Conservation (phyloP, 257 asterid genomes). For the Nicotiana attenuata region DNA sequence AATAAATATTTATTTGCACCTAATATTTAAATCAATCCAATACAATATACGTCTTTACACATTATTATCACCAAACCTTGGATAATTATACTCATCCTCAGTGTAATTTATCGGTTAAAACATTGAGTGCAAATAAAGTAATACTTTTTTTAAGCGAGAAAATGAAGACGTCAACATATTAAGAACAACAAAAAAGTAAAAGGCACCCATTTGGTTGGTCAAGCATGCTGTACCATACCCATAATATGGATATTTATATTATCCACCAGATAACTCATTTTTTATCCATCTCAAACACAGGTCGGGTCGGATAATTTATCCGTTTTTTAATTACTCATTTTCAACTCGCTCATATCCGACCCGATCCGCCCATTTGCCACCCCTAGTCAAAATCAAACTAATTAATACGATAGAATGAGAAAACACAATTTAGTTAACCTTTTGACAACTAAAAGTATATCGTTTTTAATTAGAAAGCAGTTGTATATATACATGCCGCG, state of each 20-base stretch:
- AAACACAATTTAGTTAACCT: neutral
- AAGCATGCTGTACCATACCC: neutral
- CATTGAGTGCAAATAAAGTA: neutral
- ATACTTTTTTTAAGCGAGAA: neutral
- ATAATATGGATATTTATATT: no score
- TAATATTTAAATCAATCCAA: neutral
- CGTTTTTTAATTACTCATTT: no score
- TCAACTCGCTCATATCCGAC: no score
- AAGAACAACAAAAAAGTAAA: neutral
- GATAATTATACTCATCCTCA: neutral
- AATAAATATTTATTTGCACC: neutral
- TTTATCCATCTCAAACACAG: no score
- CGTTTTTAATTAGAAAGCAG: neutral
- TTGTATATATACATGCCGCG: neutral
- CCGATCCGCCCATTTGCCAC: no score
- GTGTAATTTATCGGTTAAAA: neutral
- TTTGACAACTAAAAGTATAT: neutral
- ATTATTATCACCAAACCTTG: neutral
- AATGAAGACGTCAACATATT: neutral
- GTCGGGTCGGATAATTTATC: no score
- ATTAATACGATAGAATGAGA: neutral
- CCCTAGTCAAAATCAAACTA: neutral
- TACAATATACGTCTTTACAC: neutral
- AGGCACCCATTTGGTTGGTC: neutral
- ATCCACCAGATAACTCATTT: no score